Evolutionary conservation across 2,329 filamentous ascomycete genomes (phyloP).

Genomic region (Atkinsonella texensis): DNA sequence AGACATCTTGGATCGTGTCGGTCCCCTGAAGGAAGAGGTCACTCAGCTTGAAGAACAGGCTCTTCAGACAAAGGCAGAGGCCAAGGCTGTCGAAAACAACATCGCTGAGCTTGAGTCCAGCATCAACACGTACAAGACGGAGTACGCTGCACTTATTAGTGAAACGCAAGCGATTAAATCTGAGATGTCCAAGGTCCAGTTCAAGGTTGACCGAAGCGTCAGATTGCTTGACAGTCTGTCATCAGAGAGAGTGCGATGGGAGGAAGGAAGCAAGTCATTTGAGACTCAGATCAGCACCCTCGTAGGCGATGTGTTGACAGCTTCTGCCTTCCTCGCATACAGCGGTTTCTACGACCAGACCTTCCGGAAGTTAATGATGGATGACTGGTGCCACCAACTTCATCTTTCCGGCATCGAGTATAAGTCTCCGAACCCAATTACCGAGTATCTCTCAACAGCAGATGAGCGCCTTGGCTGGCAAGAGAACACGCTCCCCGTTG

Average conservation of each 20-base stretch:
- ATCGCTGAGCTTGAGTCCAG: constrained; percentile 76
- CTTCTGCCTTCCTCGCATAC: constrained; percentile 95
- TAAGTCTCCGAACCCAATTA: constrained; percentile 88
- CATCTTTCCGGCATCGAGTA: constrained; percentile 84
- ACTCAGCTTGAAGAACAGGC: constrained; percentile 76
- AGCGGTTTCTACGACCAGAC: constrained; percentile 95
- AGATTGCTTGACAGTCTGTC: constrained; percentile 88
- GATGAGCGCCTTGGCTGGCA: constrained; percentile 95
- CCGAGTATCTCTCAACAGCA: constrained; percentile 91
- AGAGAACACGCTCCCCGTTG: constrained; percentile 81
- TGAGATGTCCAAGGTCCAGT: constrained; percentile 92
- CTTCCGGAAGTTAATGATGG: constrained; percentile 93
- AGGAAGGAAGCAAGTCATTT: constrained; percentile 94
- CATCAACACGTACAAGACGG: constrained; percentile 89
- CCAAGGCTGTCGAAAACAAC: constrained; percentile 79
- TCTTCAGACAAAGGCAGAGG: constrained; percentile 84
- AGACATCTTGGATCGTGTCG: constrained; percentile 90
- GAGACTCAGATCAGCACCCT: constrained; percentile 96
- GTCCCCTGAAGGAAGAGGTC: constrained; percentile 84
- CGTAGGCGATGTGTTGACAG: constrained; percentile 88
- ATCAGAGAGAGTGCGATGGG: constrained; percentile 87
- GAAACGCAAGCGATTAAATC: constrained; percentile 95
- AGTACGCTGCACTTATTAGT: constrained; percentile 91
- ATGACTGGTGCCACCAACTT: constrained; percentile 93
- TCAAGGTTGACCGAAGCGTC: constrained; percentile 95